A percentile compares a stretch with the other conserved stretches of the same genome.
These are phyloP conservation scores for Lagenaria siceraria DNA, from an alignment of 306 rosid genomes.

Conservation along the genomic window DNA sequence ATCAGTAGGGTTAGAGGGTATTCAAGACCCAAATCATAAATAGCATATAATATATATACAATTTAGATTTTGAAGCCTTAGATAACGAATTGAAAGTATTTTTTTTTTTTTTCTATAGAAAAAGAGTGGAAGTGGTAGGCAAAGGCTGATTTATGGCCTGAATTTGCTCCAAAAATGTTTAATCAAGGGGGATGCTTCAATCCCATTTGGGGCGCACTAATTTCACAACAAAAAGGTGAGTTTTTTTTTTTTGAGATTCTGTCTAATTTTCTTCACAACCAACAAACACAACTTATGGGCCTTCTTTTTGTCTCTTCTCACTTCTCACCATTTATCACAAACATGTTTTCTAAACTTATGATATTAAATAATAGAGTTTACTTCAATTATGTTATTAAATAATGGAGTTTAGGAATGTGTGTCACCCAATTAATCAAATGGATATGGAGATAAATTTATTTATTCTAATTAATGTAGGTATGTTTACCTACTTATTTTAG, in stretches of 20 bases:
- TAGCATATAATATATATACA: no score
- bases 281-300: background rate
- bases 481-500: no score
- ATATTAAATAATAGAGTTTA: background rate
- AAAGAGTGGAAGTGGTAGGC: background rate
- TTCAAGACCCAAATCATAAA: no score
- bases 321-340: background rate
- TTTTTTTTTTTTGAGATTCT: background rate
- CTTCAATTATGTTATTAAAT: background rate
- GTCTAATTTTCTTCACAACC: background rate
- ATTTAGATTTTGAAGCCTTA: no score
- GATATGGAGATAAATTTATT: no score
- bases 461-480: no score
- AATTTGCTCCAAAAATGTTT: background rate
- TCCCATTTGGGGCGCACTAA: background rate
- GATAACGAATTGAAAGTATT: no score
- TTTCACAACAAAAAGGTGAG: background rate
- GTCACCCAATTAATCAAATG: no score
- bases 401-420: no score
- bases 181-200: background rate
- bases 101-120: no score
- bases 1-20: no score
- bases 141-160: background rate
- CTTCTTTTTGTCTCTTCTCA: background rate
- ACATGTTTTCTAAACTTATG: background rate